Evolutionary conservation across 768 basidiomycete genomes (phyloP).

Genomic region (Mycena filopes): DNA sequence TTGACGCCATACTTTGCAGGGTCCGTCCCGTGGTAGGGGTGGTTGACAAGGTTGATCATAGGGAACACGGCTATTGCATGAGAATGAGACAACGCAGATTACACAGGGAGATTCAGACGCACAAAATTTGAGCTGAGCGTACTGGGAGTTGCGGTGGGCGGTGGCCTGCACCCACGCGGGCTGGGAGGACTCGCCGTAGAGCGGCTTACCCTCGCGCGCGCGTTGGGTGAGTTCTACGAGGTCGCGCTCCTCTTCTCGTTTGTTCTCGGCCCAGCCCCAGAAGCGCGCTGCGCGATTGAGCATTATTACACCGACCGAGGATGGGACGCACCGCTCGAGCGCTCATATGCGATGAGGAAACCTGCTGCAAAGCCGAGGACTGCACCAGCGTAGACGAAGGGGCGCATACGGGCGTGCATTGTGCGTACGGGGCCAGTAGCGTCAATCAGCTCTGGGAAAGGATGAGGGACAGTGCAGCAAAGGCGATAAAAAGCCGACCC

Average conservation of each 20-base stretch:
- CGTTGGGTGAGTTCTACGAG: constrained; percentile 80
- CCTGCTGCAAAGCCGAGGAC: constrained; percentile 89
- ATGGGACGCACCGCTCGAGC: constrained; percentile 78
- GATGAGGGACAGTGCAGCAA: constrained; percentile 21
- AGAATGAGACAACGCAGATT: neutral
- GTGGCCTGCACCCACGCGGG: constrained; percentile 87
- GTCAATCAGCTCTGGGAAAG: constrained; percentile 59
- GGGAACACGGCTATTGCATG: constrained; percentile 23
- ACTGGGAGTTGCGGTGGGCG: constrained; percentile 89
- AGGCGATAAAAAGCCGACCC: constrained; percentile 64
- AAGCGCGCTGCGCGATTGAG: constrained; percentile 73
- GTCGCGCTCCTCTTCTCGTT: constrained; percentile 82
- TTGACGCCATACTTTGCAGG: constrained; percentile 78
- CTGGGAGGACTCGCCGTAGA: constrained; percentile 88
- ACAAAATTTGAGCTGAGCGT: constrained; percentile 95
- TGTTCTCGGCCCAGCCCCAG: constrained; percentile 95
- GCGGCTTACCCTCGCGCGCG: constrained; percentile 79
- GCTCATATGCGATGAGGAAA: constrained; percentile 93
- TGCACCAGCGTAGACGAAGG: constrained; percentile 64
- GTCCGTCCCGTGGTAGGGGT: constrained; percentile 87
- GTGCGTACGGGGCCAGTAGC: constrained; percentile 42
- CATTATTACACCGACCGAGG: constrained; percentile 8
- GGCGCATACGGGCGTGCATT: constrained; percentile 41
- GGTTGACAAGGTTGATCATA: constrained; percentile 97
- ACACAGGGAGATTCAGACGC: constrained; percentile 44